Evolutionary conservation across 1,284 basidiomycete genomes (phyloP).

Genomic region (Pyrrhoderma noxium): DNA sequence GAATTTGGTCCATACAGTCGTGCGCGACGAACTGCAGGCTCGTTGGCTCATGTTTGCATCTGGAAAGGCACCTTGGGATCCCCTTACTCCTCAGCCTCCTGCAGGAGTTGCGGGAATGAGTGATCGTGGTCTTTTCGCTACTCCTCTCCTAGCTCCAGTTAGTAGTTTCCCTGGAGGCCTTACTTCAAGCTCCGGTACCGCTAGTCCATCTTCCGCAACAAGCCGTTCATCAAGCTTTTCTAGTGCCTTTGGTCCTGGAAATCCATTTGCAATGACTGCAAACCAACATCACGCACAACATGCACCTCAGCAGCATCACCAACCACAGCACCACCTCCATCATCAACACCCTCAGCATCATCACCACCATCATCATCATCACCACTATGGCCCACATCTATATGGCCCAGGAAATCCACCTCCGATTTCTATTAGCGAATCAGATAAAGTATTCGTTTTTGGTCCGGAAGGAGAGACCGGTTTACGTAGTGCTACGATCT

Average conservation of each 20-base stretch:
- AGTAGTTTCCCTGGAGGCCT: constrained; percentile 11
- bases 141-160: constrained; percentile 14
- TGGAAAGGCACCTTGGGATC: constrained; percentile 59
- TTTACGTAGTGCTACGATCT: constrained; percentile 48
- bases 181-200: constrained; percentile 1
- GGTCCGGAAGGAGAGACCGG: constrained; percentile 65
- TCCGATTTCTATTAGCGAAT: constrained; percentile 15
- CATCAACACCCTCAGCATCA: constrained; percentile 1
- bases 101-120: constrained; percentile 16
- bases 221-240: constrained; percentile 12
- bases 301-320: not conserved
- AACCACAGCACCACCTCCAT: constrained; percentile 7
- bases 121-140: constrained; percentile 14
- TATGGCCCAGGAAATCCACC: constrained; percentile 13
- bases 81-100: constrained; percentile 16
- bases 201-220: constrained; percentile 3
- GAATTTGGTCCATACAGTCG: constrained; percentile 23
- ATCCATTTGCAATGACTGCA: constrained; percentile 10
- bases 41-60: constrained; percentile 68
- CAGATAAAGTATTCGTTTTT: constrained; percentile 63
- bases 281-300: not conserved
- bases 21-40: constrained; percentile 61
- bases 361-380: constrained; percentile 9
- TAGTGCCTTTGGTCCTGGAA: constrained; percentile 8
- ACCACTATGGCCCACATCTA: not conserved